A percentile compares a stretch with the other conserved stretches of the same genome.
Evolutionary conservation across 1,139 yeast genomes (phyloP).

Genomic region (Pneumocystis oryctolagi): DNA sequence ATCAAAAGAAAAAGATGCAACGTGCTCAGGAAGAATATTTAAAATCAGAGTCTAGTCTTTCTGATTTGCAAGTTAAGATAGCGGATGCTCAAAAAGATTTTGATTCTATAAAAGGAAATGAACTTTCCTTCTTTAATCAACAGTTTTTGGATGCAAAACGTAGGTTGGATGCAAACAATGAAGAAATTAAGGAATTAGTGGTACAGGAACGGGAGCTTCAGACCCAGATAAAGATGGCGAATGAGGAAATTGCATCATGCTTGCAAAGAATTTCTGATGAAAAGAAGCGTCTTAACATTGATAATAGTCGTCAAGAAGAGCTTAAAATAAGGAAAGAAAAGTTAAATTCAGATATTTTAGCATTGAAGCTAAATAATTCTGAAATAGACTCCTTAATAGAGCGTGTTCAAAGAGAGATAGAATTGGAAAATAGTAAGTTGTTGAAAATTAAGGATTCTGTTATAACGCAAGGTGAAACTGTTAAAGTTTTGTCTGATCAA

Average conservation of each 20-base stretch:
- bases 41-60: neutral
- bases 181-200: neutral
- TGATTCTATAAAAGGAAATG: neutral
- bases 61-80: neutral
- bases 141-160: neutral
- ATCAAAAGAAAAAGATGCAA: neutral
- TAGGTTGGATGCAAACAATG: neutral
- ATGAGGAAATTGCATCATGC: constrained; percentile 18
- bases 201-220: neutral
- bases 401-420: constrained; percentile 16
- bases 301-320: constrained; percentile 13
- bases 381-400: constrained; percentile 14
- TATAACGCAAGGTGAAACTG: constrained; percentile 26
- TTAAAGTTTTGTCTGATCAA: constrained; percentile 23
- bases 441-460: constrained; percentile 23
- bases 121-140: neutral
- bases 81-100: neutral
- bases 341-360: constrained; percentile 19
- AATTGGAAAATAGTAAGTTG: constrained; percentile 24
- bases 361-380: constrained; percentile 16
- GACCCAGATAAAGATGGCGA: constrained; percentile 19
- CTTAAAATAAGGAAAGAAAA: constrained; percentile 19
- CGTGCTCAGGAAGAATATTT: neutral
- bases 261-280: constrained; percentile 19
- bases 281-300: constrained; percentile 5